Evolutionary conservation across 2,329 filamentous ascomycete genomes (phyloP).

Genomic region (Sporothrix euskadiensis): DNA sequence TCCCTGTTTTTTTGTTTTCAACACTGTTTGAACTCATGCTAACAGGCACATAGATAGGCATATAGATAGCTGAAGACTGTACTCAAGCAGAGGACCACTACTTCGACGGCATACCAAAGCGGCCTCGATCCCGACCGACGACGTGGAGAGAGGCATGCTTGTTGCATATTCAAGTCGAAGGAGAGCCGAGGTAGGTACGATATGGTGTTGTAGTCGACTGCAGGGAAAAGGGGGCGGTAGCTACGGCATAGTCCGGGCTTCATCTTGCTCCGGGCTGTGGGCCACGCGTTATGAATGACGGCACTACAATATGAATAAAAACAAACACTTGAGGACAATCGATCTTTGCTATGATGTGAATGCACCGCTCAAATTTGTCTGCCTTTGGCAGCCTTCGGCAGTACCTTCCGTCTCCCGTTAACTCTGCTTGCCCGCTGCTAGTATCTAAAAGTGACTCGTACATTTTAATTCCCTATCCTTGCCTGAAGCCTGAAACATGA

Average conservation of each 20-base stretch:
- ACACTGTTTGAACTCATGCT: neutral
- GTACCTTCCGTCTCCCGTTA: neutral
- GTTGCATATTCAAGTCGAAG: neutral
- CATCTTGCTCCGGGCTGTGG: too few species aligned
- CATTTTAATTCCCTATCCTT: conserved; percentile 23
- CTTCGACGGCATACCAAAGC: neutral
- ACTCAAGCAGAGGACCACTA: neutral
- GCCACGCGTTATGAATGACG: neutral
- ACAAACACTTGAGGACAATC: neutral
- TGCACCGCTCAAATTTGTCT: neutral
- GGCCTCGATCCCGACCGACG: neutral
- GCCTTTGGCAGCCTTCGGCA: neutral
- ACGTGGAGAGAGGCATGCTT: neutral
- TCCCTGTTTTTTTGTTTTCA: neutral
- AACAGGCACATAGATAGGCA: conserved; percentile 5
- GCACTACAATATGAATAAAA: neutral
- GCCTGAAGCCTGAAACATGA: neutral
- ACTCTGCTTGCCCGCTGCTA: neutral
- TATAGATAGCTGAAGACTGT: too few species aligned
- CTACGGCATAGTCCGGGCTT: neutral
- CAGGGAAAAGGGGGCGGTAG: neutral
- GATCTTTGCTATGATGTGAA: neutral
- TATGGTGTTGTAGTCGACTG: neutral
- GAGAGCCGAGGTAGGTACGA: neutral
- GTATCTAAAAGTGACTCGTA: conserved; percentile 5